A percentile compares a stretch with the other conserved stretches of the same genome.
These are phyloP conservation scores for Plantago ovata DNA, from an alignment of 257 asterid genomes.

Conservation along the genomic window DNA sequence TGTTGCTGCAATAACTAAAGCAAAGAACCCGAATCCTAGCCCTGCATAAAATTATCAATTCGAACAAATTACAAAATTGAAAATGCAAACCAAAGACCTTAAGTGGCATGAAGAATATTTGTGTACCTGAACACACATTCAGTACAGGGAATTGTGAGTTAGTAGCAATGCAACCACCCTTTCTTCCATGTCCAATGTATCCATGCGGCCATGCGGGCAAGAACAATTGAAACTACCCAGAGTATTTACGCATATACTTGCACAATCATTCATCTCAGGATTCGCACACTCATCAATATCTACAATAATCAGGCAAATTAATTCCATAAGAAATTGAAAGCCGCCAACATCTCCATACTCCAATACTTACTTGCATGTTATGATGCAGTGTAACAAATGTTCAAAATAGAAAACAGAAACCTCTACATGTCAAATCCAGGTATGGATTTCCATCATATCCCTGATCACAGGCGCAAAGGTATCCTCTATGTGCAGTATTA, in stretches of 20 bases:
- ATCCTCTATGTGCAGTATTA: constrained; percentile 41
- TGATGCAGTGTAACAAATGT: no score
- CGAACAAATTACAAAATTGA: no score
- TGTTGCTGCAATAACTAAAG: no score
- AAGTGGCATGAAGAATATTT: no score
- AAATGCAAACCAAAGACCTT: neutral
- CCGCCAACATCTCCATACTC: no score
- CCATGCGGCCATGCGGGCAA: constrained; percentile 70
- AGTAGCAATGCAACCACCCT: constrained; percentile 39
- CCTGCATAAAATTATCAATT: no score
- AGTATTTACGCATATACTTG: constrained; percentile 28
- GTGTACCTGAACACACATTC: constrained; percentile 42
- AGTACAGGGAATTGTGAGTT: constrained; percentile 45
- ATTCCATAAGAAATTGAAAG: no score
- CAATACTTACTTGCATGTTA: no score
- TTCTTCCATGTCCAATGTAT: constrained; percentile 49
- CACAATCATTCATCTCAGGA: constrained; percentile 28
- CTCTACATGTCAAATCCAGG: constrained; percentile 61
- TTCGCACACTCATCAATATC: constrained; percentile 45
- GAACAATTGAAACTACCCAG: constrained; percentile 51
- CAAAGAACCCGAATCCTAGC: no score
- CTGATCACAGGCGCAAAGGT: constrained; percentile 44
- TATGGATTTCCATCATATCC: constrained; percentile 82
- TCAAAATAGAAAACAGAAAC: constrained; percentile 30
- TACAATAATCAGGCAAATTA: no score